Conservation (phyloP, 164 flowering plant genomes). For the Annona squamosa region DNA sequence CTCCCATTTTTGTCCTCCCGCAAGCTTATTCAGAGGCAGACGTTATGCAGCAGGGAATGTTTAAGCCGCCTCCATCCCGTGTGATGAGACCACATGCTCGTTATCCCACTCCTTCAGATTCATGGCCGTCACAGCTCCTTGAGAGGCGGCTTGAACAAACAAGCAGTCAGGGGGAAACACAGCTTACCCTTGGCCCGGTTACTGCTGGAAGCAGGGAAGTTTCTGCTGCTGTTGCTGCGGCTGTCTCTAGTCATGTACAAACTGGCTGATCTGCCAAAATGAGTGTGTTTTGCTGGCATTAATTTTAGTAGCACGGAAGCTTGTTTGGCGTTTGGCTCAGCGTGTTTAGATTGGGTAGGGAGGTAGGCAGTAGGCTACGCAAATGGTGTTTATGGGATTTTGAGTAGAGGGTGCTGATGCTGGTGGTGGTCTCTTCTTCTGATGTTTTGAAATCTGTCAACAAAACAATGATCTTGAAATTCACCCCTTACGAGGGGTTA, state of each 20-base stretch:
- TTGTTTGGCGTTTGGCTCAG: not conserved
- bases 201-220: not conserved
- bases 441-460: too few species aligned
- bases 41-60: constrained; percentile 3
- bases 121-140: constrained; percentile 48
- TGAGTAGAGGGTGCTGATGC: too few species aligned
- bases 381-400: too few species aligned
- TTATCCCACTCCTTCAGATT: constrained; percentile 47
- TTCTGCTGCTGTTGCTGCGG: too few species aligned
- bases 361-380: not conserved
- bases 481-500: too few species aligned
- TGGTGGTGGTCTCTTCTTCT: too few species aligned
- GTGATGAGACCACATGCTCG: constrained; percentile 56
- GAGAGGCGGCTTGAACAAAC: constrained; percentile 2
- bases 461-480: too few species aligned
- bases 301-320: not conserved
- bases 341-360: not conserved
- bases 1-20: constrained; percentile 48
- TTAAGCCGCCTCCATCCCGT: constrained; percentile 12
- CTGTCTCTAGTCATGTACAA: not conserved
- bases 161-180: constrained; percentile 6
- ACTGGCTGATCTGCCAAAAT: not conserved
- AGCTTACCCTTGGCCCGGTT: constrained; percentile 10
- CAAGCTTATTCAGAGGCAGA: constrained; percentile 19
- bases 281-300: not conserved